Evolutionary conservation across 2,329 filamentous ascomycete genomes (phyloP).

Genomic region (Fusarium chaquense): DNA sequence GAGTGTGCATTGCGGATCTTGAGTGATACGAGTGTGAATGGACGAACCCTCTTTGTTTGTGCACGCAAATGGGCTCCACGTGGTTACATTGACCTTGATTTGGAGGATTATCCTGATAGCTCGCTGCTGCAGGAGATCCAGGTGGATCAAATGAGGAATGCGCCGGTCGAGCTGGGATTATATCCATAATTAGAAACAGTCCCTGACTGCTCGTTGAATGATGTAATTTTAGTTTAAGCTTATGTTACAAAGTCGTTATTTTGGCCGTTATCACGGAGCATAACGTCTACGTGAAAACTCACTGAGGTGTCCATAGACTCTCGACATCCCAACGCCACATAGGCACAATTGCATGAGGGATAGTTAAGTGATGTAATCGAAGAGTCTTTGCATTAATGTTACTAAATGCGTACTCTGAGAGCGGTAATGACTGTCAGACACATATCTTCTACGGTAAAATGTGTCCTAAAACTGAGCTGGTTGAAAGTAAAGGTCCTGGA

Average conservation of each 20-base stretch:
- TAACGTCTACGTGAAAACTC: background rate
- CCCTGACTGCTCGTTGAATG: background rate
- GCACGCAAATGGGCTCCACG: constrained; percentile 9
- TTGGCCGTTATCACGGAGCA: background rate
- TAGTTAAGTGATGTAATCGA: background rate
- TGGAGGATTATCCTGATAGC: constrained; percentile 4
- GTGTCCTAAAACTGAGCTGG: constrained; percentile 13
- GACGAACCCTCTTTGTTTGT: background rate
- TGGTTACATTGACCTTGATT: background rate
- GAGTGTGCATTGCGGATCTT: constrained; percentile 6
- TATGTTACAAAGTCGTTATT: rapidly evolving
- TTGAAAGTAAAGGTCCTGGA: constrained; percentile 17
- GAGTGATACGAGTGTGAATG: background rate
- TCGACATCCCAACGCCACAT: too few relatives aligned
- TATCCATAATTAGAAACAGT: background rate
- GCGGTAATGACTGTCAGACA: constrained; percentile 15
- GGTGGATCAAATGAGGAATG: constrained; percentile 1
- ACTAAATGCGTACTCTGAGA: background rate
- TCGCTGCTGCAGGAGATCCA: constrained; percentile 4
- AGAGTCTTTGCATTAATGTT: background rate
- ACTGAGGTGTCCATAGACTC: too few relatives aligned
- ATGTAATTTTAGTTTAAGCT: background rate
- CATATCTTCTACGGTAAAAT: constrained; percentile 8
- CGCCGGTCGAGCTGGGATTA: background rate
- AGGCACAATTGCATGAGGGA: too few relatives aligned